phyloP scores from a whole-genome alignment of 2,329 filamentous ascomycete species.

The Calonectria ilicicola region DNA sequence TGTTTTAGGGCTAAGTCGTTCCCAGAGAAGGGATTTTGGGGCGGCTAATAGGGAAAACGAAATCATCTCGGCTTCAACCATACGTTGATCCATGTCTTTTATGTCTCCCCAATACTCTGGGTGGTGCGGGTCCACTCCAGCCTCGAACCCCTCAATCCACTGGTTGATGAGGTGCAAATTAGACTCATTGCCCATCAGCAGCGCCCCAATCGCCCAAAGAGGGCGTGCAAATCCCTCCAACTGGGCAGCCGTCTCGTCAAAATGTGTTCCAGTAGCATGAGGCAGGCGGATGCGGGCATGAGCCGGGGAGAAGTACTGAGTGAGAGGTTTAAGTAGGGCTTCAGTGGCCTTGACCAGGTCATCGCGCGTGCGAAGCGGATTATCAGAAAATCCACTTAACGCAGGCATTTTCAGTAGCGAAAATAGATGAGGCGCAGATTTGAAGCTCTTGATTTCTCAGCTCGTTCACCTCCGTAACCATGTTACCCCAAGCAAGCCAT shows the following conservation, averaged over 20 bases:
- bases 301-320: conserved; percentile 47
- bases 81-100: conserved; percentile 60
- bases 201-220: conserved; percentile 48
- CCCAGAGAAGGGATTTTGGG: conserved; percentile 49
- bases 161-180: conserved; percentile 27
- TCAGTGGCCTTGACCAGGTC: conserved; percentile 51
- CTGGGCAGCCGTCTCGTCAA: conserved; percentile 58
- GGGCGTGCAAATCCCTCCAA: conserved; percentile 58
- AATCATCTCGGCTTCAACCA: conserved; percentile 66
- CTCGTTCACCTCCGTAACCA: background rate
- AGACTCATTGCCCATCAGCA: conserved; percentile 51
- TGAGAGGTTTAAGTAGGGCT: conserved; percentile 50
- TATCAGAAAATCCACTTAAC: conserved; percentile 55
- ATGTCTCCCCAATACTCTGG: conserved; percentile 61
- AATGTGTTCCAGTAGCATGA: conserved; percentile 52
- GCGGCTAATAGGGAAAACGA: conserved; percentile 60
- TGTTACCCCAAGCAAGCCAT: no score
- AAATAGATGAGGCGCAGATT: background rate
- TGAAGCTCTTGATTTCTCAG: conserved; percentile 4
- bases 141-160: conserved; percentile 47
- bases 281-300: conserved; percentile 52
- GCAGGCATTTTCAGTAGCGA: conserved; percentile 47
- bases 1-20: conserved; percentile 41
- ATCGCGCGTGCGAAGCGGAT: conserved; percentile 48
- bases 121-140: conserved; percentile 48